Conservation (phyloP, 2,329 filamentous ascomycete genomes). For the Aspergillus calidoustus region DNA sequence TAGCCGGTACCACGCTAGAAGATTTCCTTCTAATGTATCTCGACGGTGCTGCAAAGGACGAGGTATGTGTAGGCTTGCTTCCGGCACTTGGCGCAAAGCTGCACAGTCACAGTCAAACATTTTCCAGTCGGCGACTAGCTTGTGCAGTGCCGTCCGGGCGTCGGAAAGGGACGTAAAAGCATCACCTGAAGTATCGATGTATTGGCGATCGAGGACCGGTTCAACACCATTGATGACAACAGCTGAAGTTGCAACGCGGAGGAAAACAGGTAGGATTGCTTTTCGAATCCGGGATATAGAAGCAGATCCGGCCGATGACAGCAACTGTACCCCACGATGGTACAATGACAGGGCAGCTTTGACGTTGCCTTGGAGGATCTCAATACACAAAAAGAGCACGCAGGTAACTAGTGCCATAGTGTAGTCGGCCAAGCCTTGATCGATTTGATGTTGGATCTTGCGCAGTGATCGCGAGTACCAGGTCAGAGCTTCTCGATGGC, state of each 20-base stretch:
- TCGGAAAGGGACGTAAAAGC: not conserved
- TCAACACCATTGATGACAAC: conserved; percentile 11
- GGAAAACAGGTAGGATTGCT: not conserved
- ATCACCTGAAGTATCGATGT: not conserved
- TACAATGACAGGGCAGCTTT: conserved; percentile 7
- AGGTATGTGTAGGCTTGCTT: not conserved
- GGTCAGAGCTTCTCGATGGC: not conserved
- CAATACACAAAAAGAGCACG: conserved; percentile 12
- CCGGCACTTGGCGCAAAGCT: conserved; percentile 7
- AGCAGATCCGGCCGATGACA: not conserved
- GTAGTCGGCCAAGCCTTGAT: not conserved
- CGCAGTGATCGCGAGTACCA: conserved; percentile 8
- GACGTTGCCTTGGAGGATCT: conserved; percentile 5
- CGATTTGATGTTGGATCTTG: not conserved
- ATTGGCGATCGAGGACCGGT: conserved; percentile 4
- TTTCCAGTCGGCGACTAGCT: conserved; percentile 13
- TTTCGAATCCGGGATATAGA: not conserved
- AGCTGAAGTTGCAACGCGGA: not conserved
- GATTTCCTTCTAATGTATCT: not conserved
- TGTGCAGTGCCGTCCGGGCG: not conserved
- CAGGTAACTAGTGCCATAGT: conserved; percentile 5
- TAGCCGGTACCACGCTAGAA: conserved; percentile 3
- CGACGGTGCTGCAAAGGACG: not conserved
- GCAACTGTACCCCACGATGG: conserved; percentile 3
- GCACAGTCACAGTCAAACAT: conserved; percentile 10